Conservation (phyloP, 768 basidiomycete species). For the Leccinellum rugosiceps region DNA sequence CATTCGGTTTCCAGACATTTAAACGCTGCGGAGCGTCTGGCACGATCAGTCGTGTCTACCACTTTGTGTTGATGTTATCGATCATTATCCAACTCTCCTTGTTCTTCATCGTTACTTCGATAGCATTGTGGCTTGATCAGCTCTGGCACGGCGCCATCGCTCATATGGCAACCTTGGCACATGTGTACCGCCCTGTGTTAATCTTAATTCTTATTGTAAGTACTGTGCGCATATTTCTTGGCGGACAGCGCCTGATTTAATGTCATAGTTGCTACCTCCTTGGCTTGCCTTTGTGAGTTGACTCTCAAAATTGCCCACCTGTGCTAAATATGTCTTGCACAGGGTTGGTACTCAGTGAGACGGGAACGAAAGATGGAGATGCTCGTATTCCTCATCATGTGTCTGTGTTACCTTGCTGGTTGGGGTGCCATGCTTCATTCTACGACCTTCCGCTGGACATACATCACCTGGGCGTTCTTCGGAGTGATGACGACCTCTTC, state of each 20-base stretch:
- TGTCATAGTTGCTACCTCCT: slow-evolving; percentile 54
- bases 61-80: slow-evolving; percentile 63
- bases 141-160: slow-evolving; percentile 65
- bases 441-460: slow-evolving; percentile 73
- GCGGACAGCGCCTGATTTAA: background rate
- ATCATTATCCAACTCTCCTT: slow-evolving; percentile 72
- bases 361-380: slow-evolving; percentile 58
- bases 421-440: slow-evolving; percentile 76
- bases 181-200: slow-evolving; percentile 53
- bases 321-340: background rate
- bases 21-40: slow-evolving; percentile 78
- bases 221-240: slow-evolving; percentile 10
- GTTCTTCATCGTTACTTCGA: slow-evolving; percentile 72
- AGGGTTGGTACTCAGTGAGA: slow-evolving; percentile 79
- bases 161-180: slow-evolving; percentile 42
- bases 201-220: slow-evolving; percentile 60
- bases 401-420: slow-evolving; percentile 58
- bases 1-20: slow-evolving; percentile 86
- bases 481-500: slow-evolving; percentile 57
- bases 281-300: slow-evolving; percentile 58
- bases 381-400: slow-evolving; percentile 60
- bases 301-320: background rate
- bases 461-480: slow-evolving; percentile 73
- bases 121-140: slow-evolving; percentile 76
- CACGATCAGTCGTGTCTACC: slow-evolving; percentile 73